phyloP scores from a whole-genome alignment of 1,139 yeast genomes.

The Scheffersomyces quercinus region DNA sequence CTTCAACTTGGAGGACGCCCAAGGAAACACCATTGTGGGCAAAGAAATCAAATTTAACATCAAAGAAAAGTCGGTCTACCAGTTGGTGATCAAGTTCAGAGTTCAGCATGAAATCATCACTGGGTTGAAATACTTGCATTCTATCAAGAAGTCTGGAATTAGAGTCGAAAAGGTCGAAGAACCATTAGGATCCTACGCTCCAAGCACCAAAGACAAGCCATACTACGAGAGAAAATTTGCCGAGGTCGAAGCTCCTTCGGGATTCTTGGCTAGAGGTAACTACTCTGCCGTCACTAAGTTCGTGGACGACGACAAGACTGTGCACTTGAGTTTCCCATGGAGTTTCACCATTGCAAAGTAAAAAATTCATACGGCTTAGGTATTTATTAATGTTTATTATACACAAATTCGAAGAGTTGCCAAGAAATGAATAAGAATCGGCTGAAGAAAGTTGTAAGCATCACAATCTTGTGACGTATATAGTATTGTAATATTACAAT shows the following conservation, averaged over 20 bases:
- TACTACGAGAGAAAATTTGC: conserved; percentile 73
- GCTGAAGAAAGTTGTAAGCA: too few species aligned
- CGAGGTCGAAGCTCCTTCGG: conserved; percentile 93
- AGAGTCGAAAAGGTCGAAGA: conserved; percentile 85
- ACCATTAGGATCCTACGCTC: conserved; percentile 89
- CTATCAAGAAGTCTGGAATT: conserved; percentile 83
- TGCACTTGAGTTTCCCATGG: conserved; percentile 82
- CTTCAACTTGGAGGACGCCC: conserved; percentile 61
- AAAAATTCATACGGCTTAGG: background rate
- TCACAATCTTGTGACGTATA: too few species aligned
- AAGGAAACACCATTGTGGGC: conserved; percentile 48
- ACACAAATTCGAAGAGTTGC: too few species aligned
- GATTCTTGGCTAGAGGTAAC: conserved; percentile 83
- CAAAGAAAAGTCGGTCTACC: conserved; percentile 77
- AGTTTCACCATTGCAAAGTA: conserved; percentile 73
- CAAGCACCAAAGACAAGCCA: conserved; percentile 82
- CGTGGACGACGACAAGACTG: conserved; percentile 80
- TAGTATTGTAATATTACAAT: too few species aligned
- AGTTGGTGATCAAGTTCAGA: conserved; percentile 72
- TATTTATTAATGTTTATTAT: background rate
- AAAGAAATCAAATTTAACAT: conserved; percentile 66
- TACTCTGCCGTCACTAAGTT: conserved; percentile 82
- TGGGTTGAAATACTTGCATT: conserved; percentile 83
- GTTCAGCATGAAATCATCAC: conserved; percentile 92
- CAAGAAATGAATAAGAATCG: too few species aligned